These are phyloP conservation scores for Thymus quinquecostatus DNA, from an alignment of 257 asterid genomes.

Conservation along the genomic window DNA sequence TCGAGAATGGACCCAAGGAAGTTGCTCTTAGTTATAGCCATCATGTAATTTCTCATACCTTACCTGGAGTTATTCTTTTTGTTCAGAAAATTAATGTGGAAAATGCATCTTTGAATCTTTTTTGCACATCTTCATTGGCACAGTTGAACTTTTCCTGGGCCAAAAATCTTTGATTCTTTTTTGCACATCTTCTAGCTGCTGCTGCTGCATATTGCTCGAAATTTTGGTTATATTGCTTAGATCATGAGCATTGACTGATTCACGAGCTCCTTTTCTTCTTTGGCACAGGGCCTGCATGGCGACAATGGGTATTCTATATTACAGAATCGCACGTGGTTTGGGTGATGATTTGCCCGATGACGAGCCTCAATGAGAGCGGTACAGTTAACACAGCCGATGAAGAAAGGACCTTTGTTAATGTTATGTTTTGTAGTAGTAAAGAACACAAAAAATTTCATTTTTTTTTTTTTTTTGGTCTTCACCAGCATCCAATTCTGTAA, in stretches of 20 bases:
- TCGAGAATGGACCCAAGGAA: conserved; percentile 96
- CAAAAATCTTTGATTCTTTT: background rate
- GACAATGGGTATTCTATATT: conserved; percentile 91
- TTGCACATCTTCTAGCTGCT: background rate
- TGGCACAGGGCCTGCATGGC: conserved; percentile 94
- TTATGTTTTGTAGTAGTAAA: background rate
- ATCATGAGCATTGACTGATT: background rate
- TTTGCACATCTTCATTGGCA: background rate
- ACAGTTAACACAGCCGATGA: background rate
- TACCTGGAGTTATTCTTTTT: conserved; percentile 4
- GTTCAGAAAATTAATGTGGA: background rate
- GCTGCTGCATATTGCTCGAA: background rate
- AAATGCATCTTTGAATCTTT: background rate
- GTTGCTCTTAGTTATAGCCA: conserved; percentile 73
- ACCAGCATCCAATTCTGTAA: background rate
- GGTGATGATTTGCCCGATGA: conserved; percentile 16
- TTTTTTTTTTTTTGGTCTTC: background rate
- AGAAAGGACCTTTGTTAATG: background rate
- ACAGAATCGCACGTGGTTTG: conserved; percentile 66
- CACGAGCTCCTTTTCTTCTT: background rate
- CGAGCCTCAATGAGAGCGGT: conserved; percentile 31
- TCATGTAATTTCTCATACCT: conserved; percentile 34
- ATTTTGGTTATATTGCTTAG: background rate
- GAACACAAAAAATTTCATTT: background rate
- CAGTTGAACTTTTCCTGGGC: background rate